Base-by-base conservation (phyloP, 768 basidiomycete genomes). In the Suillus subluteus region DNA sequence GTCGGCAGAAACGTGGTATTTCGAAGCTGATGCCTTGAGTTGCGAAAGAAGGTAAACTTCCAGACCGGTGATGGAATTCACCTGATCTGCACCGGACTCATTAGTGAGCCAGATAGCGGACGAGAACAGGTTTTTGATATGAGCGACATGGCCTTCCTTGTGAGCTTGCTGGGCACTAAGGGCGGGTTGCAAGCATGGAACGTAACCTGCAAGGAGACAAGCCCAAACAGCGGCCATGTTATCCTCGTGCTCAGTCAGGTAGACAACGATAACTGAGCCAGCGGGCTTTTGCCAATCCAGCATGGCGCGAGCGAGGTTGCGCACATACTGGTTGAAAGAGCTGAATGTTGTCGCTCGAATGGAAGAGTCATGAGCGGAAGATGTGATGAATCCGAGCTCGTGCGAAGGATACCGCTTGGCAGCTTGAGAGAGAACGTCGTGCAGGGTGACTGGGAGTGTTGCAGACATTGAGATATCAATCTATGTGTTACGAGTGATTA, bases 201-300 rank as follows among this genome's bases (percentile, higher is more conserved):
- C 59, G 6, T 65, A 65, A 7, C 64, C 64, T 12, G 64, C 64
- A 6, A 65, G 64, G 30, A 65, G 59, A 63, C 64, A 65, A 6
- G 64, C 64, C 64, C 64, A 65, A 11, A 65, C 64, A 23, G 64
- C 62, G 37, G 64, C 64, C 64, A 65, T 65, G 64, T 65, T 65
- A 32, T 65, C 64, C 23, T 65, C 64, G 64, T 65, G 64, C 64
- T 65, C 64, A 4, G 64, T 65, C 18, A 65, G 44, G 12, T 65
- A 65, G 23, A 65, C 64, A 21, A 65, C 64, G 43, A 65, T 48
- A 35, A 65, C 61, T 6, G 64, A 65, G 12, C 64, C 64, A 26
- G 44, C 32, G 13, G 64, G 64, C 41, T 65, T 63, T 37, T 8
- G 44, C 64, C 64, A 65, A n/a, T 63, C 64, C 9, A 48, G 35